Percentiles rank a stretch among this genome's conserved stretches.
Conservation (phyloP, 179 eudicot species). For the Heliamphora pulchella region DNA sequence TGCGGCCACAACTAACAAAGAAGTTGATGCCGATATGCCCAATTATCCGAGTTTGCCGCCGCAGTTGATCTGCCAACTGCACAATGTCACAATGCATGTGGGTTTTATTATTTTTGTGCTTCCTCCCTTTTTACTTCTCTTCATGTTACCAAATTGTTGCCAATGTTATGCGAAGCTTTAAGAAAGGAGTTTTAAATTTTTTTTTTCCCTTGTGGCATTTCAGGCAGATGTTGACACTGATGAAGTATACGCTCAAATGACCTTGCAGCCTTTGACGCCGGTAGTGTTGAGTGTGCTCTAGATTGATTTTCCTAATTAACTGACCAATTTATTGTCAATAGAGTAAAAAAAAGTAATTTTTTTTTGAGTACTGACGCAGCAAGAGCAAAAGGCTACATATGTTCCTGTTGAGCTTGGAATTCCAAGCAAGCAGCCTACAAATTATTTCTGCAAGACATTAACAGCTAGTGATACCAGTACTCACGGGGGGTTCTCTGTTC, state of each 20-base stretch:
- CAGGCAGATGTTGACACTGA: constrained; percentile 96
- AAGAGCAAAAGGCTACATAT: constrained; percentile 30
- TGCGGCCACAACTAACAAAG: constrained; percentile 41
- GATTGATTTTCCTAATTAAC: background rate
- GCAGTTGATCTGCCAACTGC: constrained; percentile 44
- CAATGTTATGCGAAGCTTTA: background rate
- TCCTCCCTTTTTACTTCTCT: background rate
- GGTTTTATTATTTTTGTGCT: constrained; percentile 11
- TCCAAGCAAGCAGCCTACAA: constrained; percentile 33
- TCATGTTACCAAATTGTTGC: background rate
- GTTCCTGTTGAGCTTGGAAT: constrained; percentile 30
- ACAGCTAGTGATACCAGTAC: constrained; percentile 32
- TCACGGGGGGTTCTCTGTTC: constrained; percentile 37
- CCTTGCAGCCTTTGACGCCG: constrained; percentile 88
- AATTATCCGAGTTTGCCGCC: constrained; percentile 42
- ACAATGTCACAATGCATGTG: constrained; percentile 49
- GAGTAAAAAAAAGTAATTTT: background rate
- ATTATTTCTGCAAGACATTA: constrained; percentile 31
- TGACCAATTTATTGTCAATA: constrained; percentile 5
- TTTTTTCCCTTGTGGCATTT: constrained; percentile 25
- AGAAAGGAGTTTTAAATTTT: constrained; percentile 1
- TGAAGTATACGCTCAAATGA: constrained; percentile 96
- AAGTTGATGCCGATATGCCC: constrained; percentile 39
- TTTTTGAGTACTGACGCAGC: constrained; percentile 13
- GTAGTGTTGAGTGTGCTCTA: constrained; percentile 25